Percentiles rank a stretch among this genome's conserved stretches.
phyloP scores from a whole-genome alignment of 106 monocot genomes.

The Xerophyta viscosa region DNA sequence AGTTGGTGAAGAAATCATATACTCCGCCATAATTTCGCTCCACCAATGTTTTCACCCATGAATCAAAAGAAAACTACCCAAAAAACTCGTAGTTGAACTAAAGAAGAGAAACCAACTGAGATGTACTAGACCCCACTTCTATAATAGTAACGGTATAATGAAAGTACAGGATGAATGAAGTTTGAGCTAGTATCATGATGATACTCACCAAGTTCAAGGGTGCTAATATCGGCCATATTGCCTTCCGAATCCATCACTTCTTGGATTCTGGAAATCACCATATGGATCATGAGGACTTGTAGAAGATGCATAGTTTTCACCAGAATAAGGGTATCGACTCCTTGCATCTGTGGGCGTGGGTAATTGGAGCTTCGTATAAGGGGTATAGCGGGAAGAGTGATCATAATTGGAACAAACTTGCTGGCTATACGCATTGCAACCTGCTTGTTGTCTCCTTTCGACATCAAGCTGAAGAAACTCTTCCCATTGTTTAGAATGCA shows the following conservation, averaged over 20 bases:
- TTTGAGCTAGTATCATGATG: too few species aligned
- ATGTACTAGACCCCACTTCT: too few species aligned
- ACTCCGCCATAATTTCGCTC: not conserved
- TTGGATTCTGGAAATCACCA: slow-evolving; percentile 45
- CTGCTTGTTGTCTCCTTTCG: slow-evolving; percentile 38
- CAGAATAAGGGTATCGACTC: slow-evolving; percentile 34
- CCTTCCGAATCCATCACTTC: slow-evolving; percentile 39
- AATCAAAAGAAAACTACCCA: not conserved
- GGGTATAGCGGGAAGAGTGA: slow-evolving; percentile 29
- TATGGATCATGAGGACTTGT: slow-evolving; percentile 45
- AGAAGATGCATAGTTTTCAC: slow-evolving; percentile 47
- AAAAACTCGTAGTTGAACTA: not conserved
- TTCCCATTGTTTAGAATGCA: slow-evolving; percentile 74
- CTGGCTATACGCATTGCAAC: slow-evolving; percentile 42
- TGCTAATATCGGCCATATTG: slow-evolving; percentile 40
- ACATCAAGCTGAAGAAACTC: slow-evolving; percentile 58
- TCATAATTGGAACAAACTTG: slow-evolving; percentile 38
- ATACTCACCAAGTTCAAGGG: not conserved
- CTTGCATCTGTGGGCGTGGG: slow-evolving; percentile 35
- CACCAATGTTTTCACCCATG: too few species aligned
- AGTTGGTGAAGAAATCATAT: not conserved
- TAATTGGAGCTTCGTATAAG: slow-evolving; percentile 25
- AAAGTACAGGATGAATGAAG: too few species aligned
- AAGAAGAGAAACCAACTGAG: too few species aligned
- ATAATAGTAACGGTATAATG: too few species aligned